A percentile compares a stretch with the other conserved stretches of the same genome.
Conservation (phyloP, 2,329 filamentous ascomycete species). For the Cryphonectria japonica region DNA sequence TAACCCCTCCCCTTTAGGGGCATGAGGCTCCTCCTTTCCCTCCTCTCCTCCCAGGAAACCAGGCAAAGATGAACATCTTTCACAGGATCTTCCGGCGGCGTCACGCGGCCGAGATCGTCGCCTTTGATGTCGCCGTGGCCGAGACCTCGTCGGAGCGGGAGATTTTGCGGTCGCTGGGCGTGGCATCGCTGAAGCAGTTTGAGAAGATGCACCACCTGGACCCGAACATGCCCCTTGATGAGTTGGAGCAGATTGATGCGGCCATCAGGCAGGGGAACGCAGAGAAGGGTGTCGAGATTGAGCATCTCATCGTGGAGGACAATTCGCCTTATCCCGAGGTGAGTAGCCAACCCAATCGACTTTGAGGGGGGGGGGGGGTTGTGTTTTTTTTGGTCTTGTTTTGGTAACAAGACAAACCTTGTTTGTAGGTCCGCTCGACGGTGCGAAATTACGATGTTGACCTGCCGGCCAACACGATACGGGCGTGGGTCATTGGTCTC, state of each 20-base stretch:
- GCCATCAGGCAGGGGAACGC: slow-evolving; percentile 58
- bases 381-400: not conserved
- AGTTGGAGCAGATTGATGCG: slow-evolving; percentile 63
- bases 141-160: slow-evolving; percentile 30
- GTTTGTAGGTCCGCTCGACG: slow-evolving; percentile 61
- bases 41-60: not conserved
- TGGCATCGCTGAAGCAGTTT: slow-evolving; percentile 54
- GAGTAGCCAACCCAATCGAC: slow-evolving; percentile 31
- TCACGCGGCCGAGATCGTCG: slow-evolving; percentile 28
- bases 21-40: slow-evolving; percentile 7
- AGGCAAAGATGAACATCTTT: slow-evolving; percentile 20
- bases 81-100: slow-evolving; percentile 23
- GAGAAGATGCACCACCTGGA: slow-evolving; percentile 66
- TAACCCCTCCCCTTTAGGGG: not conserved
- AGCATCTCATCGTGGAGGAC: slow-evolving; percentile 63
- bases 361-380: not conserved
- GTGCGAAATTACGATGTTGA: slow-evolving; percentile 69
- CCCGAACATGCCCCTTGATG: slow-evolving; percentile 66
- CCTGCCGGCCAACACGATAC: slow-evolving; percentile 66
- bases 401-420: not conserved
- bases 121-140: slow-evolving; percentile 27
- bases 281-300: slow-evolving; percentile 60
- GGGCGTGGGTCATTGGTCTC: slow-evolving; percentile 66
- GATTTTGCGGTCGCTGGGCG: slow-evolving; percentile 28
- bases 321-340: slow-evolving; percentile 71